These are phyloP conservation scores for Penicillium sp. DNA, from an alignment of 2,329 filamentous ascomycete species.

Conservation along the genomic window DNA sequence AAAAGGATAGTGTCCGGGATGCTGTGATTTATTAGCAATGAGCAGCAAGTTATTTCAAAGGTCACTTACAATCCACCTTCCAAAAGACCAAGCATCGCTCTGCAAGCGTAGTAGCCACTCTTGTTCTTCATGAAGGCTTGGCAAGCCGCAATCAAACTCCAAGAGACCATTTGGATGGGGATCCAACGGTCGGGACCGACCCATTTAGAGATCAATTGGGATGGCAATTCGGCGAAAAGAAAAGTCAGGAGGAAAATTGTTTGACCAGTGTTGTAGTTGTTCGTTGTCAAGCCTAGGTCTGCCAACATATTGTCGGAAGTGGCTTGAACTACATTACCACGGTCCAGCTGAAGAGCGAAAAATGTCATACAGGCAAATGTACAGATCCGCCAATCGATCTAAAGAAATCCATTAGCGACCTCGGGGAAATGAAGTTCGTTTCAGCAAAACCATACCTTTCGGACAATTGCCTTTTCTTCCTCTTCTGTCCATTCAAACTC, in stretches of 20 bases:
- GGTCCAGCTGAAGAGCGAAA: constrained; percentile 64
- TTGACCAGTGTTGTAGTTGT: constrained; percentile 47
- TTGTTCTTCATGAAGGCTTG: constrained; percentile 54
- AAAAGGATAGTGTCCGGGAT: constrained; percentile 53
- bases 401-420: neutral
- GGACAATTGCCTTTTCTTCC: constrained; percentile 45
- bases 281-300: constrained; percentile 50
- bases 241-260: constrained; percentile 41
- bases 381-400: constrained; percentile 46
- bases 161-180: constrained; percentile 58
- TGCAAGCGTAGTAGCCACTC: constrained; percentile 42
- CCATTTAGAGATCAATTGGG: constrained; percentile 61
- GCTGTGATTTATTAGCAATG: constrained; percentile 18
- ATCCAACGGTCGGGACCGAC: constrained; percentile 62
- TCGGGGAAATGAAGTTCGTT: neutral
- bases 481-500: constrained; percentile 45
- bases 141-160: constrained; percentile 54
- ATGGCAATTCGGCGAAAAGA: constrained; percentile 57
- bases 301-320: constrained; percentile 61
- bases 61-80: constrained; percentile 60
- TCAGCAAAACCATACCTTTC: constrained; percentile 26
- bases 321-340: constrained; percentile 63
- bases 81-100: constrained; percentile 51
- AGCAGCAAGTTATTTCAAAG: neutral
- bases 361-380: constrained; percentile 59